Percentiles rank a stretch among this genome's conserved stretches.
phyloP scores from a whole-genome alignment of 2,329 filamentous ascomycete genomes.

The Podosphaera fusca region DNA sequence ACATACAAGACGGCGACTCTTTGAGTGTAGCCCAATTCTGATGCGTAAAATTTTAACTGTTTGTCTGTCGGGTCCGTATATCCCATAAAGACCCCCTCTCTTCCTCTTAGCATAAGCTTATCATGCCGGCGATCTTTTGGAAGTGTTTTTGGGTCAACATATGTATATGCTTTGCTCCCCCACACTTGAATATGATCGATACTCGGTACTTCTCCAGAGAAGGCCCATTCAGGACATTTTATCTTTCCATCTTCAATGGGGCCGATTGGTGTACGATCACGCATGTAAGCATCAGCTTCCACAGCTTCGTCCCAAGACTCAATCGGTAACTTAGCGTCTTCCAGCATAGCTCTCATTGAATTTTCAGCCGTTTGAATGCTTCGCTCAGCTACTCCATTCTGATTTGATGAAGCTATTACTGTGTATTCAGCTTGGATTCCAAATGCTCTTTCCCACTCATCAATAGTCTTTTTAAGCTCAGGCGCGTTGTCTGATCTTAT shows the following conservation, averaged over 20 bases:
- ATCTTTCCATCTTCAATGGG: not conserved
- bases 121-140: slow-evolving; percentile 1
- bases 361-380: slow-evolving; percentile 1
- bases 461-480: not conserved
- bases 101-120: not conserved
- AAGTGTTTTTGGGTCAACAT: not conserved
- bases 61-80: not conserved
- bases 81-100: not conserved
- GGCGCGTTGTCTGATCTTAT: not conserved
- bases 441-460: not conserved
- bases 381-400: not conserved
- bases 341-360: not conserved
- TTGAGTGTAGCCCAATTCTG: not conserved
- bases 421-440: not conserved
- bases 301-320: not conserved
- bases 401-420: not conserved
- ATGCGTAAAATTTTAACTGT: not conserved
- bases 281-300: not conserved
- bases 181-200: not conserved
- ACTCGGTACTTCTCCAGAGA: not conserved
- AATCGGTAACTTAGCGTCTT: not conserved
- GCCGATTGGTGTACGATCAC: not conserved
- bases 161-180: not conserved
- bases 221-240: not conserved
- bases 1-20: not conserved